Evolutionary conservation across 2,329 filamentous ascomycete genomes (phyloP).

Genomic region (Blastomyces emzantsi): DNA sequence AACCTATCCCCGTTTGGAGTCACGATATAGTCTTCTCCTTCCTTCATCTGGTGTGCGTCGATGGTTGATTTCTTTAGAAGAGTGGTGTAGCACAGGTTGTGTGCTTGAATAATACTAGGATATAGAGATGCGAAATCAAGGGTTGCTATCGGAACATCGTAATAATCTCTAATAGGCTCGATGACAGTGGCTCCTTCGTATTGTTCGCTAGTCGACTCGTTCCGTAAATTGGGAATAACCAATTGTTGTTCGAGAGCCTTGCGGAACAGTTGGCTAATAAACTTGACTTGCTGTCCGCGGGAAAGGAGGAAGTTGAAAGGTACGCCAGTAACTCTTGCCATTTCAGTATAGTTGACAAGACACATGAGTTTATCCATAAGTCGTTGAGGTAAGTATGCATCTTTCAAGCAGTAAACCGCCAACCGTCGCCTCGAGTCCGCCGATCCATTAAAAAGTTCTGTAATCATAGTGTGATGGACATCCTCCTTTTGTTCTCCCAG

Average conservation of each 20-base stretch:
- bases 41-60: constrained; percentile 65
- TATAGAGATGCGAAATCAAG: constrained; percentile 98
- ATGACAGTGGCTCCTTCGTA: constrained; percentile 98
- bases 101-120: constrained; percentile 96
- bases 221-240: constrained; percentile 78
- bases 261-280: constrained; percentile 92
- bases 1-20: constrained; percentile 94
- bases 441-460: constrained; percentile 93
- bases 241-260: constrained; percentile 90
- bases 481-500: constrained; percentile 97
- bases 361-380: constrained; percentile 97
- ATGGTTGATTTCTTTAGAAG: constrained; percentile 69
- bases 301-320: constrained; percentile 92
- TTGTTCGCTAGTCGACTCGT: constrained; percentile 67
- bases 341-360: constrained; percentile 98
- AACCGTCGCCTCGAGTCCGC: constrained; percentile 83
- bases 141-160: constrained; percentile 89
- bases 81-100: constrained; percentile 97
- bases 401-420: constrained; percentile 93
- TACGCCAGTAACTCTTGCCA: constrained; percentile 98
- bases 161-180: constrained; percentile 86
- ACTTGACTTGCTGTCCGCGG: constrained; percentile 92
- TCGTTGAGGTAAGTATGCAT: constrained; percentile 88
- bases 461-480: constrained; percentile 99
- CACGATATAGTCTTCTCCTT: constrained; percentile 92